Base-by-base conservation (phyloP, 495 filamentous ascomycete genomes). In the Podospora appendiculata region DNA sequence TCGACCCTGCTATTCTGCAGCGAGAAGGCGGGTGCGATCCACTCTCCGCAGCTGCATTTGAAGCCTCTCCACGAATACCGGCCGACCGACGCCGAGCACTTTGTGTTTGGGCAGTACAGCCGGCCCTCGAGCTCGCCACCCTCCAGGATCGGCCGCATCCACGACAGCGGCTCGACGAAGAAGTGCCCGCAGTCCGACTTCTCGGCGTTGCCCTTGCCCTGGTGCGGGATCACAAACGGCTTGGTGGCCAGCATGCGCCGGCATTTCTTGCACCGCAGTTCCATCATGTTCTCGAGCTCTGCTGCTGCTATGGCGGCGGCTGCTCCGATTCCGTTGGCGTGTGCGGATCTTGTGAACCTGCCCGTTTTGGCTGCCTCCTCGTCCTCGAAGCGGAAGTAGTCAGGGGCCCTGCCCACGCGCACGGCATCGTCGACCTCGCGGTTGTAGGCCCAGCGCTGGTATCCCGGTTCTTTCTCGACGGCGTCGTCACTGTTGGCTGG, bases 61-160 rank as follows among this genome's bases (percentile, higher is more conserved):
- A 96, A 82, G 50, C 94, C 93, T 62, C 94, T 87, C 92, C 94
- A 98, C 32, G 90, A 87, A 60, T 96, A 96, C 55, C 91, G 85
- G 41, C 94, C 93, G 18, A 97, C 81, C 45, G 90, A 88, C 16
- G 84, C 80, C 41, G 72, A 70, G 62, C 93, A 96, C 57, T 85
- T 87, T 0, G 61, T 35, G 57, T 85, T 86, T 32, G 92, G 89
- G 63, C 92, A 96, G 40, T 84, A 84, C 40, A 98, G 67, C 32
- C 90, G 83, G 8, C 91, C 91, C 10, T 89, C 85, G 14, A 96
- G 71, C 40, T 83, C 81, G 25, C 87, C 87, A 50, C 83, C 79
- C 45, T 87, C 85, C 12, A 97, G 79, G 56, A 82, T 84, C 0
- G 84, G 75, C 3, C 86, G 80, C 93, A 97, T 97, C 94, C 92